phyloP scores from a whole-genome alignment of 2,329 filamentous ascomycete species.

The Aspergillus melleus region DNA sequence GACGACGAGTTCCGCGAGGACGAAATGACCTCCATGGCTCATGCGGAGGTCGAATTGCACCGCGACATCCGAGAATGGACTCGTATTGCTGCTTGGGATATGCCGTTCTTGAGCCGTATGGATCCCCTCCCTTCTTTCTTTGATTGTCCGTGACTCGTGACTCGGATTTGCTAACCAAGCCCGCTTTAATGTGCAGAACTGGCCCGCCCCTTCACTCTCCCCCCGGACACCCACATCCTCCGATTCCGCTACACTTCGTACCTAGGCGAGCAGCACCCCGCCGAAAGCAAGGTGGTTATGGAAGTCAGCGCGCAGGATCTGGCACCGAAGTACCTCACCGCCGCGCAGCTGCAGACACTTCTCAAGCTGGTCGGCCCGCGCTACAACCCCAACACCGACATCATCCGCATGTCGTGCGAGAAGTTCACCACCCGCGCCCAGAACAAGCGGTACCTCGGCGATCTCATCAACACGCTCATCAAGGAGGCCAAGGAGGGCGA shows the following conservation, averaged over 20 bases:
- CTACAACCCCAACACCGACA: conserved; percentile 80
- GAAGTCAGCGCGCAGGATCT: conserved; percentile 80
- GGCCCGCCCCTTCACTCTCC: conserved; percentile 78
- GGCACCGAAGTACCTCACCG: conserved; percentile 57
- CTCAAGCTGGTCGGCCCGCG: conserved; percentile 82
- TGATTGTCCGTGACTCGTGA: conserved; percentile 17
- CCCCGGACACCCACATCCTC: conserved; percentile 64
- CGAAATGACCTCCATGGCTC: conserved; percentile 79
- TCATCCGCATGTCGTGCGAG: conserved; percentile 89
- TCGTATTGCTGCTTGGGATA: conserved; percentile 87
- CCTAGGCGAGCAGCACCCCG: conserved; percentile 90
- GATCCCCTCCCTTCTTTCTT: not conserved
- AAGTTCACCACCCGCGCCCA: conserved; percentile 84
- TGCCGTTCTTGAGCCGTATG: conserved; percentile 86
- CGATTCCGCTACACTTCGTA: conserved; percentile 97
- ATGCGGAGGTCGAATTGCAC: conserved; percentile 84
- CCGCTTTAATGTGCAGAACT: too few relatives aligned
- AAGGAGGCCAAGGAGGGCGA: conserved; percentile 77
- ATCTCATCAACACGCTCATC: conserved; percentile 72
- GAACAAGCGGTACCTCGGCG: conserved; percentile 92
- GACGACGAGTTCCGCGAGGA: conserved; percentile 66
- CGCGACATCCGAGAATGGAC: conserved; percentile 87
- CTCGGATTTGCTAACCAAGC: too few relatives aligned
- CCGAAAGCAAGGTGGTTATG: conserved; percentile 89
- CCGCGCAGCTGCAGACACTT: conserved; percentile 72